Evolutionary conservation across 2,329 filamentous ascomycete genomes (phyloP), one percentile per base, ranked within the genome.

Genomic region (Tolypocladium nubicola): DNA sequence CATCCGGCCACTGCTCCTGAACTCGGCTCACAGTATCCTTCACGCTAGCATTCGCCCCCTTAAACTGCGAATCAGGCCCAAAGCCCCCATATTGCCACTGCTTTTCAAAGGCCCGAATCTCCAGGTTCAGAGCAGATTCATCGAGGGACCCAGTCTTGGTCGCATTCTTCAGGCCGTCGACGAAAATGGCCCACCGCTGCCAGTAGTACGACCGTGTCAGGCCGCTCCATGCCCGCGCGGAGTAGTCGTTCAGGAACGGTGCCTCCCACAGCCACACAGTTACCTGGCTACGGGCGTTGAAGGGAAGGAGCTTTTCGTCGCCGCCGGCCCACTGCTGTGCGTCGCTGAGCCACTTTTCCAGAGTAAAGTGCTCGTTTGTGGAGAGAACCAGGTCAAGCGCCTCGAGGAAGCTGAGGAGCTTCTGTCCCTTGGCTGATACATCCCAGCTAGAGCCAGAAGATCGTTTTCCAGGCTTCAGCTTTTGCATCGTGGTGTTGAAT

Each of bases 241-340:
- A 76, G 58, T 80, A 81, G 64, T 80, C 78, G 40, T 64, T 71
- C 45, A 80, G 76, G 4, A n/a, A 10, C 1, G 37, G 23, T 11
- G 55, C 53, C n/a, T 59, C 50, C 10, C 55, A 53, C 62, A 80
- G 66, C 78, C 77, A 80, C 13, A 77, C 68, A 7, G 78, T 80
- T 57, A 80, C 67, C 58, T 80, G 77, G 53, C 79, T 79, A 14
- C 75, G 68, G 8, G 77, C 77, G 52, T 78, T 71, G 63, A 75
- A 77, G 56, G 74, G 71, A 47, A 75, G 71, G 60, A 74, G 76
- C 23, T 71, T 64, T 0, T 66, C 59, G 8, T 60, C 61, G 11
- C 58, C 53, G 54, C 65, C 66, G 9, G 66, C 58, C 61, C 56
- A 60, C 2, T 41, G 6, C 4, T 70, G 68, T 1, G 78, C 76